phyloP scores from a whole-genome alignment of 148 eudicot species.

The Heliamphora exappendiculata region DNA sequence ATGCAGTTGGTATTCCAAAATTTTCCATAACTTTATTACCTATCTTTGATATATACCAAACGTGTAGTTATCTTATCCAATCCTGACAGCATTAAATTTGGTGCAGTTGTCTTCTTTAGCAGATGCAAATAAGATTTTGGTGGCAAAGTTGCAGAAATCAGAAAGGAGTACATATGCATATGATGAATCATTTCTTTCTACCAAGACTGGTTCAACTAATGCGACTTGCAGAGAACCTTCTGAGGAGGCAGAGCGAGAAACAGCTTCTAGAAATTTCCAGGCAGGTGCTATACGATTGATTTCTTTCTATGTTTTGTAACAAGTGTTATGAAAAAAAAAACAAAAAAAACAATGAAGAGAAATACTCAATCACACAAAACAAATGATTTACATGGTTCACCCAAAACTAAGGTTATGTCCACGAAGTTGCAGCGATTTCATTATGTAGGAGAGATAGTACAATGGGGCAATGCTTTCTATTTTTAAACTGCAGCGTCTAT shows the following conservation, averaged over 20 bases:
- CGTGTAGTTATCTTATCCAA: not conserved
- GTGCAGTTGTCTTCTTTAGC: slow-evolving; percentile 54
- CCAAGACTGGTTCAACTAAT: slow-evolving; percentile 13
- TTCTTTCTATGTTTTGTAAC: not conserved
- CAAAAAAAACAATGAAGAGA: no score
- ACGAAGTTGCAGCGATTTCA: no score
- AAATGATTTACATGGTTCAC: no score
- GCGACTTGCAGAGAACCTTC: slow-evolving; percentile 12
- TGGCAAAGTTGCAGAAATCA: slow-evolving; percentile 41
- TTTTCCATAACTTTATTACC: not conserved
- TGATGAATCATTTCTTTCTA: slow-evolving; percentile 15
- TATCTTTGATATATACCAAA: not conserved
- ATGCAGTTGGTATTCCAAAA: not conserved
- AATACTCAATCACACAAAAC: no score
- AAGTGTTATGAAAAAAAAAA: no score
- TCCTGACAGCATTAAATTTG: slow-evolving; percentile 4
- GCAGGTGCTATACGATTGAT: slow-evolving; percentile 21
- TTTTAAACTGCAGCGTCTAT: no score
- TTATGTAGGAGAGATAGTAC: no score
- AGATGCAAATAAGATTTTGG: slow-evolving; percentile 56
- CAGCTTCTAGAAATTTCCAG: slow-evolving; percentile 37
- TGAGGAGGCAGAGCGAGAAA: slow-evolving; percentile 17
- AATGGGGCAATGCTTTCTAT: no score
- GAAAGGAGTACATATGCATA: slow-evolving; percentile 20
- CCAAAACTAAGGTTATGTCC: no score